phyloP scores from a whole-genome alignment of 2,329 filamentous ascomycete genomes.

The Fusarium verticillioides region DNA sequence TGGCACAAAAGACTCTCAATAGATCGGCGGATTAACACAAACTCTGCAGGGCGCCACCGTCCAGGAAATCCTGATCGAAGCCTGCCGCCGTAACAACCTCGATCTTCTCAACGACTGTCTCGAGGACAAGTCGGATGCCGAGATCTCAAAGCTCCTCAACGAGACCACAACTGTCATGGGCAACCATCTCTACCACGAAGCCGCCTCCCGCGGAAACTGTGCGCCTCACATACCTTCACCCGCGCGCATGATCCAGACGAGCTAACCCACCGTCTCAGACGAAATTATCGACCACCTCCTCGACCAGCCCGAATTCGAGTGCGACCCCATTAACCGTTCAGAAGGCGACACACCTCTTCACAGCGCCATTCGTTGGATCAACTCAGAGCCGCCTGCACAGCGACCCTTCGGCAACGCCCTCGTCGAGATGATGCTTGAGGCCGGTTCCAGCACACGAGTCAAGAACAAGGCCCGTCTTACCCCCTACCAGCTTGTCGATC shows the following conservation, averaged over 20 bases:
- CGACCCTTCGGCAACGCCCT: conserved; percentile 73
- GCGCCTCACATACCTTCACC: conserved; percentile 51
- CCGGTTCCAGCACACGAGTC: conserved; percentile 69
- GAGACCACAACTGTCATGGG: conserved; percentile 85
- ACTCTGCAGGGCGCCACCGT: conserved; percentile 75
- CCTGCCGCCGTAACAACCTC: conserved; percentile 92
- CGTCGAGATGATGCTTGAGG: conserved; percentile 84
- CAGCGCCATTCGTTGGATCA: conserved; percentile 80
- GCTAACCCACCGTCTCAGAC: conserved; percentile 58
- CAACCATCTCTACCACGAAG: conserved; percentile 89
- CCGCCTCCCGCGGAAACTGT: conserved; percentile 88
- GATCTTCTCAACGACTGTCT: conserved; percentile 84
- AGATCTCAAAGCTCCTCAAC: conserved; percentile 85
- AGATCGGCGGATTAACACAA: background rate
- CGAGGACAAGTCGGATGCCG: conserved; percentile 67
- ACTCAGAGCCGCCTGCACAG: conserved; percentile 71
- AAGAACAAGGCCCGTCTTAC: conserved; percentile 80
- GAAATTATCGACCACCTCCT: conserved; percentile 85
- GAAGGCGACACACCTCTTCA: conserved; percentile 85
- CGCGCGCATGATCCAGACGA: conserved; percentile 6
- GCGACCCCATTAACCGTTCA: conserved; percentile 77
- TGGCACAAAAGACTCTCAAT: background rate
- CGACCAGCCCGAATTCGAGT: conserved; percentile 86
- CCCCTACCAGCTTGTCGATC: conserved; percentile 78
- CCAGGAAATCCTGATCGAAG: conserved; percentile 88